phyloP scores from a whole-genome alignment of 768 basidiomycete species.

The Suillus luteus region DNA sequence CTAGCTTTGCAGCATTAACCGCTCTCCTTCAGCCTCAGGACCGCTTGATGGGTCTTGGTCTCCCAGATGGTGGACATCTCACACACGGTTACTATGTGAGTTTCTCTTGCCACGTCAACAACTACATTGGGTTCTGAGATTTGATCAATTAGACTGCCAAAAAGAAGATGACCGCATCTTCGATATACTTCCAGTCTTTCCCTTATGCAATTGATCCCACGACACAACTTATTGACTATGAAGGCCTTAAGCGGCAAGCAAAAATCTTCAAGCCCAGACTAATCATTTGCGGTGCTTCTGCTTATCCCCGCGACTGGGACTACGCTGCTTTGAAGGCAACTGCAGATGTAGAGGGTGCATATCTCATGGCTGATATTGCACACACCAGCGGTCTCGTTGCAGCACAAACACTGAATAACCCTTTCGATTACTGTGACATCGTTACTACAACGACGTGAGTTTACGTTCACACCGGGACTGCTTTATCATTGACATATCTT shows the following conservation, averaged over 20 bases:
- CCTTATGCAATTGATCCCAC: constrained; percentile 85
- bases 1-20: constrained; percentile 93
- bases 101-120: constrained; percentile 15
- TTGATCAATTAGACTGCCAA: constrained; percentile 73
- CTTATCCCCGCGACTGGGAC: constrained; percentile 99
- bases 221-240: constrained; percentile 91
- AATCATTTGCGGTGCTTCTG: constrained; percentile 96
- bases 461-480: background rate
- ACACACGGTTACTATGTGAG: constrained; percentile 96
- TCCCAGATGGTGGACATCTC: constrained; percentile 96
- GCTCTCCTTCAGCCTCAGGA: constrained; percentile 96
- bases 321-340: constrained; percentile 80
- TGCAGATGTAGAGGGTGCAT: constrained; percentile 86
- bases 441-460: constrained; percentile 95
- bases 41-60: constrained; percentile 97
- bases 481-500: constrained; percentile 15
- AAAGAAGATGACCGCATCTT: constrained; percentile 99
- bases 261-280: constrained; percentile 94
- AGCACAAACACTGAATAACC: constrained; percentile 84
- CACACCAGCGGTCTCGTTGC: constrained; percentile 96
- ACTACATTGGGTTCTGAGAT: constrained; percentile 6
- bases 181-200: constrained; percentile 99
- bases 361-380: constrained; percentile 95
- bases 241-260: constrained; percentile 76
- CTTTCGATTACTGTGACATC: constrained; percentile 96